Conservation (phyloP, 2,329 filamentous ascomycete genomes). For the Teratosphaeria epicoccoides region DNA sequence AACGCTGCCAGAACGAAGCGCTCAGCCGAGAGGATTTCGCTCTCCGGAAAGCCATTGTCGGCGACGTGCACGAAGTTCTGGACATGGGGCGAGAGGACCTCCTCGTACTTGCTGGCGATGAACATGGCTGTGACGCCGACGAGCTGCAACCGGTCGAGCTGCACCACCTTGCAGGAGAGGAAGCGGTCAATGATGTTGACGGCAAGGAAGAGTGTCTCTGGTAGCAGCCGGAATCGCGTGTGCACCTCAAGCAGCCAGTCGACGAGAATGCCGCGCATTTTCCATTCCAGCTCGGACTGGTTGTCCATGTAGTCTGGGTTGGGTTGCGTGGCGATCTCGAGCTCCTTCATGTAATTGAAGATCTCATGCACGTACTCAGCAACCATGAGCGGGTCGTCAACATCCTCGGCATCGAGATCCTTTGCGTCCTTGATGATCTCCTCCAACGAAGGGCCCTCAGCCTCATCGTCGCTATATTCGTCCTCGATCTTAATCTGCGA, state of each 20-base stretch:
- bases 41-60: constrained; percentile 89
- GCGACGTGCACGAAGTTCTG: constrained; percentile 95
- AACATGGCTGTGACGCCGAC: constrained; percentile 99
- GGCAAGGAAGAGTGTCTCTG: constrained; percentile 90
- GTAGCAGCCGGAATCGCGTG: constrained; percentile 87
- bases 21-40: constrained; percentile 94
- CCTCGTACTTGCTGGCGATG: constrained; percentile 97
- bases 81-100: constrained; percentile 92
- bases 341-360: constrained; percentile 84
- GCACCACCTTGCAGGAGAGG: constrained; percentile 87
- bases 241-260: constrained; percentile 99
- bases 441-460: constrained; percentile 25
- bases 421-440: constrained; percentile 37
- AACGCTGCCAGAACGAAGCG: constrained; percentile 83
- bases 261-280: constrained; percentile 91
- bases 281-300: constrained; percentile 94
- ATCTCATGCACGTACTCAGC: constrained; percentile 96
- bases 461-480: constrained; percentile 24
- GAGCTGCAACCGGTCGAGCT: constrained; percentile 88
- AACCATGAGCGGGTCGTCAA: constrained; percentile 93
- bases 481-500: constrained; percentile 20
- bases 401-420: constrained; percentile 73
- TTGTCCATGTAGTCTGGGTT: constrained; percentile 93
- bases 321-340: constrained; percentile 70
- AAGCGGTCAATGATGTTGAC: constrained; percentile 99